Evolutionary conservation across 768 basidiomycete species (phyloP).

Genomic region (Boletus reticulatus): DNA sequence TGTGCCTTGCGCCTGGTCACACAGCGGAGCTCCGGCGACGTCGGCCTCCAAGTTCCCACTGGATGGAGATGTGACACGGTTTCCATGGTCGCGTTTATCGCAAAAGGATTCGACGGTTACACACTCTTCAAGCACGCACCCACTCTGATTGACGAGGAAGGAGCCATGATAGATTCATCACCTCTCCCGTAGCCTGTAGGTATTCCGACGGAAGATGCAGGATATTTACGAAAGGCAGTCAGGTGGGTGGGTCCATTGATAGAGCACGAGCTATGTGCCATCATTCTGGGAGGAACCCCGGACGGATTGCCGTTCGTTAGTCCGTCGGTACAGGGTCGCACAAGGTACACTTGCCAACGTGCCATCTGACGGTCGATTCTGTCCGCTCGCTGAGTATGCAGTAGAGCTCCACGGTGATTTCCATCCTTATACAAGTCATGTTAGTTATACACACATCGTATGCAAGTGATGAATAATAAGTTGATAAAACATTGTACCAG

Average conservation of each 20-base stretch:
- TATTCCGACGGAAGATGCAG: conserved; percentile 5
- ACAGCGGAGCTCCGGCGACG: background rate
- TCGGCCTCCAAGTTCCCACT: background rate
- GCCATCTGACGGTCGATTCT: background rate
- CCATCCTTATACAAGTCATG: background rate
- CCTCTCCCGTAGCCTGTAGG: conserved; percentile 7
- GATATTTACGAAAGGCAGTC: background rate
- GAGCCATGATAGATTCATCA: conserved; percentile 3
- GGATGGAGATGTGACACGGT: background rate
- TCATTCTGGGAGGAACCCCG: background rate
- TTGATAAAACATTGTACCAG: conserved; percentile 10
- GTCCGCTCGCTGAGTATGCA: too few species aligned
- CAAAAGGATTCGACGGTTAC: conserved; percentile 11
- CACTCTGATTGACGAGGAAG: conserved; percentile 1
- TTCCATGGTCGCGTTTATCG: conserved; percentile 8
- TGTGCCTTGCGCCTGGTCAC: conserved; percentile 3
- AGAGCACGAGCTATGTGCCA: conserved; percentile 10
- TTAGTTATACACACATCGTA: conserved; percentile 5
- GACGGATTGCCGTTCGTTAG: background rate
- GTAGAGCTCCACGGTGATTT: too few species aligned
- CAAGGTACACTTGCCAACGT: background rate
- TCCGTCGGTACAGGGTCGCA: conserved; percentile 14
- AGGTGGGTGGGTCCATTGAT: background rate
- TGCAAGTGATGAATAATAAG: conserved; percentile 11
- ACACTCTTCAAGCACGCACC: conserved; percentile 2